phyloP scores from a whole-genome alignment of 1,139 yeast genomes.

The Trichomonascaceae sp. region DNA sequence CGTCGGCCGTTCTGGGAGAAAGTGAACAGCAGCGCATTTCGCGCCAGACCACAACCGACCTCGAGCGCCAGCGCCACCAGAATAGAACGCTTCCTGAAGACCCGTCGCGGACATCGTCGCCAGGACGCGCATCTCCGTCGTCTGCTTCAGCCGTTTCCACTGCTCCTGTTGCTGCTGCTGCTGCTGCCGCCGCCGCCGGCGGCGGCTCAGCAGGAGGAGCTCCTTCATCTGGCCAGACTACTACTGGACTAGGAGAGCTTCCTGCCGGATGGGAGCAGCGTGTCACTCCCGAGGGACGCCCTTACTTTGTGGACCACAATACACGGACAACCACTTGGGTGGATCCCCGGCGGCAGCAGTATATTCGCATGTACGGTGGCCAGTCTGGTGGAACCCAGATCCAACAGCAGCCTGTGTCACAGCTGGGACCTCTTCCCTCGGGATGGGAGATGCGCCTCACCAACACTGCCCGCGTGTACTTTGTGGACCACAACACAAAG shows the following conservation, averaged over 20 bases:
- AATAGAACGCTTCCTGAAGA: slow-evolving; percentile 82
- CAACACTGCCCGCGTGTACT: slow-evolving; percentile 94
- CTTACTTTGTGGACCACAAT: slow-evolving; percentile 95
- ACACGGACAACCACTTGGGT: slow-evolving; percentile 99
- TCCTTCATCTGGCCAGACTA: slow-evolving; percentile 55
- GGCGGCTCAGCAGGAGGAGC: slow-evolving; percentile 17
- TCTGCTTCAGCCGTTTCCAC: slow-evolving; percentile 12
- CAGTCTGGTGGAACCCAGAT: slow-evolving; percentile 62
- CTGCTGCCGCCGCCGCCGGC: slow-evolving; percentile 22
- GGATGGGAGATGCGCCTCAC: slow-evolving; percentile 99
- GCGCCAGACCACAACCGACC: slow-evolving; percentile 53
- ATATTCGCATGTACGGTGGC: slow-evolving; percentile 72
- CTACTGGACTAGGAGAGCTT: slow-evolving; percentile 90
- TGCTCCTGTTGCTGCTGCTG: slow-evolving; percentile 3
- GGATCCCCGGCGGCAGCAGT: slow-evolving; percentile 97
- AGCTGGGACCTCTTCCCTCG: slow-evolving; percentile 91
- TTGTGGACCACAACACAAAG: slow-evolving; percentile 96
- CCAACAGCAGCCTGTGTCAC: slow-evolving; percentile 97
- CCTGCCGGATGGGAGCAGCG: slow-evolving; percentile 99
- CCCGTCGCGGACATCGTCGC: slow-evolving; percentile 23
- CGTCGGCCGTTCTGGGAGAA: slow-evolving; percentile 40
- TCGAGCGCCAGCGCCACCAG: slow-evolving; percentile 83
- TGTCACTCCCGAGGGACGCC: slow-evolving; percentile 94
- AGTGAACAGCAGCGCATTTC: slow-evolving; percentile 28
- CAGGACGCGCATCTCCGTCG: slow-evolving; percentile 16